Base-by-base conservation (phyloP, 257 asterid species). In the Solanum dulcamara region DNA sequence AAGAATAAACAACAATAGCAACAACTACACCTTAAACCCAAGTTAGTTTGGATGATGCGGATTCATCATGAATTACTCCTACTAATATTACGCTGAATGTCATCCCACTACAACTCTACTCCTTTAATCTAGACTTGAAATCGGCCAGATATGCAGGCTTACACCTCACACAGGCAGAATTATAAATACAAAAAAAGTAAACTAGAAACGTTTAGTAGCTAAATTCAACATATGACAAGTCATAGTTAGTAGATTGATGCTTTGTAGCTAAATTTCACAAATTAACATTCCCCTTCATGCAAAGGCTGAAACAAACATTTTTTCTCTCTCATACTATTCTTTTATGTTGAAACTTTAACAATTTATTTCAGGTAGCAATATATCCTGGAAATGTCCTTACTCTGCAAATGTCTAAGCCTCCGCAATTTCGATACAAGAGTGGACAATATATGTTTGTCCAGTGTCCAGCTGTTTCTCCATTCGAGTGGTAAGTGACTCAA, bases 391-490 rank as follows among this genome's bases (percentile, higher is more conserved):
- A 93, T 89, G 99, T 96, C 20, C 92, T 96, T 37, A 88, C 98
- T 13, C 62, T 96, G 62, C 98, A 96, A 84, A 96, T 96, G 99
- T 93, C 99, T n/a, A 96, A 94, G 90, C 99, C 99, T 89, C 89
- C 93, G 4, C 96, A 91, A 55, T 96, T 91, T 42, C 91, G 85
- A 85, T 91, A 94, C 77, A 94, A 90, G 93, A 96, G 99, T 85
- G 99, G 99, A 81, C 99, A 96, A 83, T 94, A 96, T 93, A 93
- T 96, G 95, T 96, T 96, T 85, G 98, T 94, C 86, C 98, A 96
- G 86, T 96, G 99, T 85, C 98, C 99, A n/a, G 92, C 93, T 10
- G 97, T 96, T 88, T 96, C 99, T 83, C 98, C 98, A 89, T 92
- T 96, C 48, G 99, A 96, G 89, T 96, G 99, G 99, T 96, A 88